Evolutionary conservation across 2,329 filamentous ascomycete genomes (phyloP).

Genomic region (Anisogramma anomala): DNA sequence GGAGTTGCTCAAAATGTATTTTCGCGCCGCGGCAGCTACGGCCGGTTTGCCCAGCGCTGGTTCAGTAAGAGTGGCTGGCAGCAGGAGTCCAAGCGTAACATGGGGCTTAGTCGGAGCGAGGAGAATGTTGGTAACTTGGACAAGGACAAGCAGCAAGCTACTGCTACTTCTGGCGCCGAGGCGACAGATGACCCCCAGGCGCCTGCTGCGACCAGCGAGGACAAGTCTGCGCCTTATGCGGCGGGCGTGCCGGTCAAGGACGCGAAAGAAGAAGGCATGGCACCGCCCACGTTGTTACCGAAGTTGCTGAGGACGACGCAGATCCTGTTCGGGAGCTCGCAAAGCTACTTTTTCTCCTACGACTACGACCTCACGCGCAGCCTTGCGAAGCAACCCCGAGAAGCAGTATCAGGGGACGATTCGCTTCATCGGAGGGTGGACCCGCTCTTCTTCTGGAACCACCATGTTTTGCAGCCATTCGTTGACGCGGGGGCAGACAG

Average conservation of each 20-base stretch:
- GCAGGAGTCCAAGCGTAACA: constrained; percentile 53
- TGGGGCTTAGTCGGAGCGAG: constrained; percentile 49
- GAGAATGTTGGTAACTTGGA: constrained; percentile 27
- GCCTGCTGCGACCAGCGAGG: constrained; percentile 8
- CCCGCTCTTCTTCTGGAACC: constrained; percentile 84
- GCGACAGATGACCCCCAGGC: constrained; percentile 1
- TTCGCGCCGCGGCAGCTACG: constrained; percentile 69
- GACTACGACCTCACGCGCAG: constrained; percentile 81
- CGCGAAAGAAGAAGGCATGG: constrained; percentile 13
- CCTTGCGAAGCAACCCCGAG: constrained; percentile 30
- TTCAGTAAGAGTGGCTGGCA: constrained; percentile 79
- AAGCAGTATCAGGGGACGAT: constrained; percentile 47
- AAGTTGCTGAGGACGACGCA: constrained; percentile 76
- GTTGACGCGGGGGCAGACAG: constrained; percentile 59
- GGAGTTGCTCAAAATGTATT: constrained; percentile 86
- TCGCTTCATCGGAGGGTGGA: constrained; percentile 66
- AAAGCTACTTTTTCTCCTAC: constrained; percentile 91
- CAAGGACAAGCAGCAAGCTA: constrained; percentile 24
- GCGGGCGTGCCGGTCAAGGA: constrained; percentile 11
- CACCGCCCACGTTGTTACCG: constrained; percentile 46
- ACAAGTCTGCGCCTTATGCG: constrained; percentile 9
- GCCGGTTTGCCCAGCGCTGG: constrained; percentile 82
- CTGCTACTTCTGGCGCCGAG: constrained; percentile 10
- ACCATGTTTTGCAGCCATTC: constrained; percentile 61
- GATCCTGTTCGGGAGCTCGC: constrained; percentile 68